Conservation (phyloP, 495 filamentous ascomycete genomes). For the Neurospora sp. region DNA sequence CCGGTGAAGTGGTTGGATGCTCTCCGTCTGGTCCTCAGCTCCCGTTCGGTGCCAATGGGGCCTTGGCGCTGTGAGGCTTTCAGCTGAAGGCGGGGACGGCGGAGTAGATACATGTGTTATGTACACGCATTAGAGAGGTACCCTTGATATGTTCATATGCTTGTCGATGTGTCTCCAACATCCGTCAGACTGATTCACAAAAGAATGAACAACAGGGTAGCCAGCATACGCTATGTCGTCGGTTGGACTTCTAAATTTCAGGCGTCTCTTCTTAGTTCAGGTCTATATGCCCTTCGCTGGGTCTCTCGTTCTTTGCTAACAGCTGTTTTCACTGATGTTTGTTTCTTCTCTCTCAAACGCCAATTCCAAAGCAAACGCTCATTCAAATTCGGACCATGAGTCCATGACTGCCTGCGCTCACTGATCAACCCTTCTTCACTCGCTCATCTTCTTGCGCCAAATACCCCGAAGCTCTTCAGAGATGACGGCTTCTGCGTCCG, state of each 20-base stretch:
- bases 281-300: background rate
- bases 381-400: background rate
- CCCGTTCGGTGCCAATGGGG: background rate
- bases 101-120: too few species aligned
- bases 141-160: too few species aligned
- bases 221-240: background rate
- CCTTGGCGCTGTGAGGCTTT: background rate
- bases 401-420: background rate
- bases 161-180: too few species aligned
- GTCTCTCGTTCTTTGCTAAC: background rate
- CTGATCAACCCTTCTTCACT: background rate
- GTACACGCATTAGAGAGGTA: too few species aligned
- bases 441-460: background rate
- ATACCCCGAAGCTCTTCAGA: background rate
- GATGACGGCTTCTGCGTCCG: background rate
- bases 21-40: background rate
- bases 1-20: background rate
- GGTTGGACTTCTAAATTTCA: background rate
- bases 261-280: background rate
- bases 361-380: background rate
- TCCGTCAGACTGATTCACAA: too few species aligned
- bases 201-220: background rate
- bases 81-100: too few species aligned
- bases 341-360: background rate
- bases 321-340: background rate